Base-by-base conservation (phyloP, 2,329 filamentous ascomycete genomes). In the Colletotrichum scovillei region DNA sequence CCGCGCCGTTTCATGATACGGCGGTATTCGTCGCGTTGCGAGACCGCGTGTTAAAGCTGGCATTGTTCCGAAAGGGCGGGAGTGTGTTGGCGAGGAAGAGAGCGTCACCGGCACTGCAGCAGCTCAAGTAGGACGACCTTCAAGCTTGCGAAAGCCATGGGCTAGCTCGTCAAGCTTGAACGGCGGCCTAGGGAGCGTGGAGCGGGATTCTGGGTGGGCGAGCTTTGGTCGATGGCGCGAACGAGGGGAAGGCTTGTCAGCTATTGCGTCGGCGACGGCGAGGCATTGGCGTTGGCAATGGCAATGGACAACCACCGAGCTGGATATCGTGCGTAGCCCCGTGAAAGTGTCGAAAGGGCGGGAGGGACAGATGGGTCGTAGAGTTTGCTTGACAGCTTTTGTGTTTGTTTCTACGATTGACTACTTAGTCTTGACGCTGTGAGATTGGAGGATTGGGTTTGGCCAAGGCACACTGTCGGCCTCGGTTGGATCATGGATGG, bases 231-330 rank as follows among this genome's bases (percentile, higher is more conserved):
- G 46, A 42, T 57, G 62, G 28, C 35, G 63, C 56, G 59, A 65
- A 73, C 49, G 59, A 65, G 60, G 56, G 67, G 70, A 19, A 38
- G 22, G 22, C 53, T 42, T n/a, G 56, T 73, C 56, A 73, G 67
- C 67, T 55, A 32, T 42, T 49, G 35, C 46, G 70, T 62, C 67
- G 70, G 60, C 67, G 70, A 55, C 67, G 67, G 46, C 67, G 70
- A 73, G 67, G 67, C 67, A 73, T 73, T 73, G 67, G 67, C 67
- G 65, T 65, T 64, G 67, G 67, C 67, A 73, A 70, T 73, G 67
- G 62, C 67, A 70, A 65, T 64, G 55, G 70, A 67, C 69, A 64
- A 14, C 46, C 42, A 49, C 65, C 42, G 56, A 42, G 58, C 58
- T 69, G 58, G 26, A 22, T 65, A 42, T 32, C 52, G 64, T 38